These are phyloP conservation scores for Phytophthora citrophthora DNA, from an alignment of 352 stramenopile genomes.

Conservation along the genomic window DNA sequence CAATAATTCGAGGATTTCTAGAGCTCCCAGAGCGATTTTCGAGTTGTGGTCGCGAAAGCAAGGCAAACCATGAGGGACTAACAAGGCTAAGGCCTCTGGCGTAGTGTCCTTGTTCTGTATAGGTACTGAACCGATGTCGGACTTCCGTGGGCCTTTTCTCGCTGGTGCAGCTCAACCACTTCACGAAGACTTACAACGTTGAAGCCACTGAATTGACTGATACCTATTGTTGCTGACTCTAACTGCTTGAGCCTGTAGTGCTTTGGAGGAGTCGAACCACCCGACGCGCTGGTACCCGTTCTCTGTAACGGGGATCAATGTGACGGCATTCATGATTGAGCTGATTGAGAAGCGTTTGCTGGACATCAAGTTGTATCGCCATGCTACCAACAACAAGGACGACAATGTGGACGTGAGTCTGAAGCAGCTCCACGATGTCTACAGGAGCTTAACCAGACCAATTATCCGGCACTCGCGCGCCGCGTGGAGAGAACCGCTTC, in stretches of 20 bases:
- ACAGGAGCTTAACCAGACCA: no score
- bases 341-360: slow-evolving; percentile 76
- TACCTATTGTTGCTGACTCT: no score
- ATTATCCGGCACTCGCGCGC: no score
- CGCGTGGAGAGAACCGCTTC: no score
- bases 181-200: slow-evolving; percentile 73
- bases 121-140: slow-evolving; percentile 86
- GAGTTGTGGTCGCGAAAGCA: slow-evolving; percentile 87
- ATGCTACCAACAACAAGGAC: slow-evolving; percentile 28
- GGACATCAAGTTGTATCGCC: slow-evolving; percentile 75
- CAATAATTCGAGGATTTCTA: slow-evolving; percentile 71
- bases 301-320: slow-evolving; percentile 87
- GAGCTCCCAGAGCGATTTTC: slow-evolving; percentile 70
- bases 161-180: slow-evolving; percentile 78
- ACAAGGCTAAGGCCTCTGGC: slow-evolving; percentile 44
- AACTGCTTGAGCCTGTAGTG: slow-evolving; percentile 32
- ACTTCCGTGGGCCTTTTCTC: slow-evolving; percentile 84
- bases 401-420: slow-evolving; percentile 48
- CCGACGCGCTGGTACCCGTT: slow-evolving; percentile 89
- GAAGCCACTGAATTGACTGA: slow-evolving; percentile 41
- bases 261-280: slow-evolving; percentile 83
- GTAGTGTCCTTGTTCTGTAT: slow-evolving; percentile 12
- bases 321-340: slow-evolving; percentile 83
- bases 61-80: slow-evolving; percentile 65
- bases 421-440: slow-evolving; percentile 72